Base-by-base conservation (phyloP, 306 rosid species). In the Gleditsia sinensis region DNA sequence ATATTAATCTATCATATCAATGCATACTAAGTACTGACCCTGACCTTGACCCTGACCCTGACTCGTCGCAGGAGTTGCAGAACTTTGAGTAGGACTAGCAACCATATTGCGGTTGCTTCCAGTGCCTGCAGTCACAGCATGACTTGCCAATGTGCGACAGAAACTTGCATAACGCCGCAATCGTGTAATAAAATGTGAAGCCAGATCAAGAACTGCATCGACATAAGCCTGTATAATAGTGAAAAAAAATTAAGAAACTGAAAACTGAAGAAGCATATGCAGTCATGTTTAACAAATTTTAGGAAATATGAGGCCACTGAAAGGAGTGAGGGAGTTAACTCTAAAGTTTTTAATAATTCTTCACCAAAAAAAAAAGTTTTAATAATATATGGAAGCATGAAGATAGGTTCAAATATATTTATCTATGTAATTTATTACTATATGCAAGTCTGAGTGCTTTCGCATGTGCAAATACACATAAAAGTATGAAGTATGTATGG, bases 131-230 rank as follows among this genome's bases (percentile, higher is more conserved):
- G 94, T 91, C 68, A 88, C 94, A 78, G 99, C 93, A 83, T 94
- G 99, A 84, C 93, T 92, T 24, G 99, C 99, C 86, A 94, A 80
- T 72, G 99, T 94, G 75, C 99, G 99, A 36, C 99, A 94, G 82
- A 94, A 94, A 87, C 99, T 94, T 45, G 99, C 99, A 82, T 94
- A 94, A 23, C 99, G 99, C 63, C 99, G 86, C 84, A 94, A 79
- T 13, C 99, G 97, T 59, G 99, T 94, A 70, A 94, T 92, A 82
- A 94, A 94, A 83, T 94, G 99, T 36, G 99, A 92, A 80, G 99
- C 99, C 67, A 94, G 85, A 90, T 94, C 99, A 82, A 94, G 99
- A 80, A 94, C 84, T 25, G 99, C 88, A 81, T 94, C 99, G 59
- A 92, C 99, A 55, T 94, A 94, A 76, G 98, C 99, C 99, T 94